Evolutionary conservation across 495 filamentous ascomycete species (phyloP).

Genomic region (Ascobolus immersus): DNA sequence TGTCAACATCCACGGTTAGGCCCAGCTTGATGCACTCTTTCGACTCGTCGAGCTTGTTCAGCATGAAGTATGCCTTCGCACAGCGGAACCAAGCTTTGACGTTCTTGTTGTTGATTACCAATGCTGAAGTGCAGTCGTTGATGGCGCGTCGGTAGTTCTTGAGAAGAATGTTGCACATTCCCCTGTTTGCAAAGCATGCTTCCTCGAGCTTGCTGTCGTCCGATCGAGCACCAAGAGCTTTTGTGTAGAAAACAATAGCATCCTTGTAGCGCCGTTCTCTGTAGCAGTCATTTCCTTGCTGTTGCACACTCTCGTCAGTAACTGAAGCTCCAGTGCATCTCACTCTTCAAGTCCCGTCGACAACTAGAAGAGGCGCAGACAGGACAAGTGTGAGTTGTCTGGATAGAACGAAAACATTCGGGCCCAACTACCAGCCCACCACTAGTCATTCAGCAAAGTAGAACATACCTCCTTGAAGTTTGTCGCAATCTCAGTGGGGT

Average conservation of each 20-base stretch:
- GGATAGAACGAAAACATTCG: too few species aligned
- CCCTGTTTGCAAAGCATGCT: constrained; percentile 34
- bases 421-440: too few species aligned
- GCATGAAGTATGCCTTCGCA: constrained; percentile 42
- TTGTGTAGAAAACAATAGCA: constrained; percentile 75
- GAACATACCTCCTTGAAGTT: constrained; percentile 41
- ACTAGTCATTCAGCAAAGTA: too few species aligned
- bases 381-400: constrained; percentile 13
- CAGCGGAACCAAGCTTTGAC: constrained; percentile 78
- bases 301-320: too few species aligned
- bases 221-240: too few species aligned
- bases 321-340: too few species aligned
- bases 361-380: constrained; percentile 1
- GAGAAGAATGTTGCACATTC: constrained; percentile 22
- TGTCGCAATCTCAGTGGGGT: constrained; percentile 47
- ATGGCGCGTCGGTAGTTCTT: constrained; percentile 74
- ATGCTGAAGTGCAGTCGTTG: constrained; percentile 52
- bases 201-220: too few species aligned
- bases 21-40: constrained; percentile 48
- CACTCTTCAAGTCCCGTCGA: not conserved
- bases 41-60: constrained; percentile 49
- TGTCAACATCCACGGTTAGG: constrained; percentile 18
- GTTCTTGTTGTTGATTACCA: constrained; percentile 51
- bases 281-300: constrained; percentile 72
- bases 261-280: constrained; percentile 47